Evolutionary conservation across 2,329 filamentous ascomycete species (phyloP), one percentile per base, ranked within the genome.

Genomic region (Penicillium sp.): DNA sequence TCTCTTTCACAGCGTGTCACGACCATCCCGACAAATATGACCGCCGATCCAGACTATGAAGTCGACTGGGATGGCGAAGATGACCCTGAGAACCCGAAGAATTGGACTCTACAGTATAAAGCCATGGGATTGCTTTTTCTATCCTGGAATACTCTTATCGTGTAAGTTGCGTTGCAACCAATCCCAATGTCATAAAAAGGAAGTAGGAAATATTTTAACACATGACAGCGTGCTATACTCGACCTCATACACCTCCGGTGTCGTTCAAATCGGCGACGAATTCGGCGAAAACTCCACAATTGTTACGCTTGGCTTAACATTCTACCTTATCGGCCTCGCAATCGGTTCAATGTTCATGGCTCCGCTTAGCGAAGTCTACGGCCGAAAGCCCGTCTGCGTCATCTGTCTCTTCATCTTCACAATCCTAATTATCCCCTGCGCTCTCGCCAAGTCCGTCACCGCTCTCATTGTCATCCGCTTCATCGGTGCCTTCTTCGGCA

Each of bases 311-410:
- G 90, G 90, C 4, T 77, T 95, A 37, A 94, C 90, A 0, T 86
- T 87, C 0, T 95, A 94, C 65, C 78, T 94, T 7, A 68, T 90
- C 20, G 90, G 90, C 4, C 79, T 94, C 40, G 90, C 89, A 0
- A 70, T 80, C 1, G 90, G 90, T 1, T 86, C 84, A 27, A 74
- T 94, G 52, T 73, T 94, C 24, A 78, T 91, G 34, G 90, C 90
- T 1, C 90, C 90, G 0, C 71, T 93, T 41, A 74, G 71, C 37
- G 75, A 78, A 49, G 70, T 76, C 29, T 78, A 76, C 51, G 75
- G 75, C 26, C 67, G 75, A 46, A 74, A 71, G 50, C 74, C 74
- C 0, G 84, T 94, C 7, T 93, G 91, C 64, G 70, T 90, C 1
- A 74, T 83, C 26, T 85, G 86, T 59, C 75, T 91, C 64, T 71